Percentiles rank a stretch among this genome's conserved stretches.
These are phyloP conservation scores for Ophiostoma pallidulum DNA, from an alignment of 2,329 filamentous ascomycete genomes.

Conservation along the genomic window DNA sequence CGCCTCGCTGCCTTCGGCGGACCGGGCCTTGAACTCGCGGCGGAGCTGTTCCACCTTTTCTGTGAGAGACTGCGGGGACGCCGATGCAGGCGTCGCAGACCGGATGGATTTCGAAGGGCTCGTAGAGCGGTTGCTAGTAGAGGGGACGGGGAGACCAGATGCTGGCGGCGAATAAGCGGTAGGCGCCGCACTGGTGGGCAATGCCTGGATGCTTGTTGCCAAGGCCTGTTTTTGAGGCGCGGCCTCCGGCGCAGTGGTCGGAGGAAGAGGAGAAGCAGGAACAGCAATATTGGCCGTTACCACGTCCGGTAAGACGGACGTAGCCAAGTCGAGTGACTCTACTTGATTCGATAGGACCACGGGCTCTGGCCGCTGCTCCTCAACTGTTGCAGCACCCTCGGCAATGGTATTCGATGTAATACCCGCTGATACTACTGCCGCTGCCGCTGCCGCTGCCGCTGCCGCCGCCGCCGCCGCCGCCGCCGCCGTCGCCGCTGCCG, in stretches of 20 bases:
- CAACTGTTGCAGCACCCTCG: no score
- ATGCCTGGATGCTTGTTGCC: background rate
- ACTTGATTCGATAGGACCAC: slow-evolving; percentile 20
- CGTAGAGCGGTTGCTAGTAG: background rate
- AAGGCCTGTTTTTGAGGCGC: no score
- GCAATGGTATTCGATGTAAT: no score
- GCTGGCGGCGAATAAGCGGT: no score
- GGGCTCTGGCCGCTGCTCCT: background rate
- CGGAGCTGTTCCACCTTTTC: slow-evolving; percentile 44
- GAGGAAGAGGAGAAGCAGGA: background rate
- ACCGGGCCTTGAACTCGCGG: slow-evolving; percentile 34
- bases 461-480: slow-evolving; percentile 12
- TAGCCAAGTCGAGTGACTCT: slow-evolving; percentile 42
- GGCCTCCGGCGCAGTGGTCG: background rate
- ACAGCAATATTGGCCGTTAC: background rate
- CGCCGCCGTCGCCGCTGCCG: slow-evolving; percentile 8
- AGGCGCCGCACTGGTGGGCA: background rate
- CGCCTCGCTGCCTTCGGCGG: slow-evolving; percentile 23
- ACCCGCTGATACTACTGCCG: background rate
- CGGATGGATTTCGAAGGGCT: slow-evolving; percentile 4
- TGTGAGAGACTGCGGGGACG: slow-evolving; percentile 22
- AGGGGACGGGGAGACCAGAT: background rate
- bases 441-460: background rate
- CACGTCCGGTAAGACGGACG: slow-evolving; percentile 12
- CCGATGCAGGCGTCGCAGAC: background rate